A percentile compares a stretch with the other conserved stretches of the same genome.
These are phyloP conservation scores for Saturnispora halmiae DNA, from an alignment of 805 yeast species.

Conservation along the genomic window DNA sequence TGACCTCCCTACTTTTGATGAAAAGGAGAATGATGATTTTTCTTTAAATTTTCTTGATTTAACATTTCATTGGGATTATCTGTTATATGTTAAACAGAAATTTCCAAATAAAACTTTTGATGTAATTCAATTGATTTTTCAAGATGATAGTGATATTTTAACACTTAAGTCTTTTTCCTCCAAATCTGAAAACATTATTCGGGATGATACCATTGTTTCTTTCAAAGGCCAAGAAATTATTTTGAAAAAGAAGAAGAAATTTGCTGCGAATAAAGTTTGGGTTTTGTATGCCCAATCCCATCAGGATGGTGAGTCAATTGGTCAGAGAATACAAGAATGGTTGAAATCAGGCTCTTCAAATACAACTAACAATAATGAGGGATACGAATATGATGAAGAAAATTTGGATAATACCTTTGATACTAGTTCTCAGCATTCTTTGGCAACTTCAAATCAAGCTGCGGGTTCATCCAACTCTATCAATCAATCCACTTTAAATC, in stretches of 20 bases:
- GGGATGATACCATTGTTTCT: constrained; percentile 19
- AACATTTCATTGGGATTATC: constrained; percentile 11
- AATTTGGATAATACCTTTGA: background rate
- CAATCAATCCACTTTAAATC: too few species aligned
- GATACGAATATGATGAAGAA: constrained; percentile 9
- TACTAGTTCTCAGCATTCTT: background rate
- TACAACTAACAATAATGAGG: too few species aligned
- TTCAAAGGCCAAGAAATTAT: constrained; percentile 22
- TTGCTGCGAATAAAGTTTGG: constrained; percentile 24
- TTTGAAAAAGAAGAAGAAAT: constrained; percentile 25
- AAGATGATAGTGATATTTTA: constrained; percentile 8
- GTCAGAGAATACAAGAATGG: constrained; percentile 14
- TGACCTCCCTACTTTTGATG: constrained; percentile 5
- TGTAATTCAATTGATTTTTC: constrained; percentile 8
- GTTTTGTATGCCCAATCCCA: constrained; percentile 74
- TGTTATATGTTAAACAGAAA: constrained; percentile 18
- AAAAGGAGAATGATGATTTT: constrained; percentile 5
- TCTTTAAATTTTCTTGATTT: background rate
- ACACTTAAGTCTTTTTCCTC: constrained; percentile 6
- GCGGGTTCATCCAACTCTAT: too few species aligned
- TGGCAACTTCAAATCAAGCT: background rate
- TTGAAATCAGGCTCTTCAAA: background rate
- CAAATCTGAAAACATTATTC: constrained; percentile 18
- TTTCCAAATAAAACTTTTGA: constrained; percentile 15
- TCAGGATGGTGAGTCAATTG: constrained; percentile 38